These are phyloP conservation scores for Malus orientalis DNA, from an alignment of 306 rosid species.

Conservation along the genomic window DNA sequence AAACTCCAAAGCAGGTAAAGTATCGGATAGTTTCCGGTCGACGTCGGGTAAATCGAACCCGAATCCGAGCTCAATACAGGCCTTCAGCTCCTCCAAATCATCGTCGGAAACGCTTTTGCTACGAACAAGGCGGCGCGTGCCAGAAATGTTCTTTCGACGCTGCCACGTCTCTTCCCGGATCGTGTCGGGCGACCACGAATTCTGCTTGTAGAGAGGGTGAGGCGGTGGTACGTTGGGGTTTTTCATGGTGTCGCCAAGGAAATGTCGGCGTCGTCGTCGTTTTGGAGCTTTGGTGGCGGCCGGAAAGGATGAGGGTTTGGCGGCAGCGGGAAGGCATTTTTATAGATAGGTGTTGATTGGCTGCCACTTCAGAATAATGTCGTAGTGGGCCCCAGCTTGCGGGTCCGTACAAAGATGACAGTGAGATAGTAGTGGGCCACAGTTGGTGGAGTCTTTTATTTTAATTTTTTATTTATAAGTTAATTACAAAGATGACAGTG, in stretches of 20 bases:
- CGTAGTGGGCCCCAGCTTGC: neutral
- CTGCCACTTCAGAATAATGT: neutral
- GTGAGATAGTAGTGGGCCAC: neutral
- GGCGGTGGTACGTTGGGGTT: constrained; percentile 24
- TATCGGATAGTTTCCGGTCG: constrained; percentile 39
- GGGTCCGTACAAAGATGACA: neutral
- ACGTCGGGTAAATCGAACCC: constrained; percentile 53
- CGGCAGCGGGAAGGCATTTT: neutral
- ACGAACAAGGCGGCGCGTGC: neutral
- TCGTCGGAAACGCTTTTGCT: constrained; percentile 58
- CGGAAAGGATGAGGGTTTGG: too few relatives aligned
- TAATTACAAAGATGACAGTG: too few relatives aligned
- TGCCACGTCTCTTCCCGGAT: constrained; percentile 75
- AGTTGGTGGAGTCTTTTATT: neutral
- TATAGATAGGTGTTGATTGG: neutral
- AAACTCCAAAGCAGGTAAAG: constrained; percentile 56
- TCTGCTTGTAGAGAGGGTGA: constrained; percentile 48
- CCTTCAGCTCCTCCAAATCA: constrained; percentile 65
- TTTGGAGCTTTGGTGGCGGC: too few relatives aligned
- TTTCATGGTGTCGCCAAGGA: constrained; percentile 22
- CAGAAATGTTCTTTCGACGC: constrained; percentile 29
- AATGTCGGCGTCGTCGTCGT: neutral
- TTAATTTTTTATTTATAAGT: neutral
- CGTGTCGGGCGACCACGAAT: constrained; percentile 63
- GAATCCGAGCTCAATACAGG: constrained; percentile 73